A percentile compares a stretch with the other conserved stretches of the same genome.
These are phyloP conservation scores for Paecilomyces niveus DNA, from an alignment of 2,329 filamentous ascomycete genomes.

Conservation along the genomic window DNA sequence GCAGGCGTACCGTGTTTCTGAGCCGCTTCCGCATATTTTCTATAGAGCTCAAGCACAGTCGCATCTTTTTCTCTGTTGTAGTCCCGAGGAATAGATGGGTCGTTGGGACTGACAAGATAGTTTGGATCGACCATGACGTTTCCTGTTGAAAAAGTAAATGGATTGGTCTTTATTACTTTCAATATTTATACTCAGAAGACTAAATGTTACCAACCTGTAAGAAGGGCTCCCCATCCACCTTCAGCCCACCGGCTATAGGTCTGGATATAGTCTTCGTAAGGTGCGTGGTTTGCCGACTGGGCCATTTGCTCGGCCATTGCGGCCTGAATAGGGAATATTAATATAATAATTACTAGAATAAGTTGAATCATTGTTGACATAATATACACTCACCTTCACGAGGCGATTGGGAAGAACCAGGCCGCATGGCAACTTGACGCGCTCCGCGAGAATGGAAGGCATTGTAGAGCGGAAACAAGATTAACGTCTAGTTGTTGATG, in stretches of 20 bases:
- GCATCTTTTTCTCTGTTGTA: not conserved
- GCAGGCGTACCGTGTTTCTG: slow-evolving; percentile 34
- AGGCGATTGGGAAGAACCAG: slow-evolving; percentile 51
- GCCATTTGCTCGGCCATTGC: slow-evolving; percentile 38
- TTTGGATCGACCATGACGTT: slow-evolving; percentile 40
- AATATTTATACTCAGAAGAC: not conserved
- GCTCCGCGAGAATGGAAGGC: slow-evolving; percentile 23
- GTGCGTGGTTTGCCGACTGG: slow-evolving; percentile 39
- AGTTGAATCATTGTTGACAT: not conserved
- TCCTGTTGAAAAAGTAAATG: slow-evolving; percentile 10
- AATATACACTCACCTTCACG: slow-evolving; percentile 25
- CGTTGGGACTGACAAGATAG: slow-evolving; percentile 28
- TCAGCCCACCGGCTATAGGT: slow-evolving; percentile 13
- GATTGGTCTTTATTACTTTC: too few relatives aligned
- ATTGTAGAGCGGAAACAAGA: not conserved
- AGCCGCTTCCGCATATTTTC: slow-evolving; percentile 19
- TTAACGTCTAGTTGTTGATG: not conserved
- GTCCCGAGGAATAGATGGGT: slow-evolving; percentile 13
- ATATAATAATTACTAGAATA: not conserved
- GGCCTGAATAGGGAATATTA: slow-evolving; percentile 36
- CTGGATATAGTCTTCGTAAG: slow-evolving; percentile 35
- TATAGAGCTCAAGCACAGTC: slow-evolving; percentile 17
- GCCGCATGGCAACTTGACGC: slow-evolving; percentile 49
- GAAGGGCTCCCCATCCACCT: not conserved
- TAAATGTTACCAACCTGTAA: not conserved